Base-by-base conservation (phyloP, 208 protist genomes). In the Endotrypanum monterogeii region DNA sequence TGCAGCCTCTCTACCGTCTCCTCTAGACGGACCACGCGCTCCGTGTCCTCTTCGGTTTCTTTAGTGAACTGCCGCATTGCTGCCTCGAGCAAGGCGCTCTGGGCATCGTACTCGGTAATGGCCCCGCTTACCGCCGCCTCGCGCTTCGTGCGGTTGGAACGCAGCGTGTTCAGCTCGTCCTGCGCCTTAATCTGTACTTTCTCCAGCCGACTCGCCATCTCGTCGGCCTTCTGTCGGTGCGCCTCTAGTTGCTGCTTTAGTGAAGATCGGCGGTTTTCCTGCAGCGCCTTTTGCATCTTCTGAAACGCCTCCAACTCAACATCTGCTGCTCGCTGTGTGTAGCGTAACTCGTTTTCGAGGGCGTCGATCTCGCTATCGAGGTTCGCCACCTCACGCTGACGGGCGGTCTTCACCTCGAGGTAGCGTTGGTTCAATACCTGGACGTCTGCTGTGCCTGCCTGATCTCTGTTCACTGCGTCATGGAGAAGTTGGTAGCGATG, bases 391-490 rank as follows among this genome's bases (percentile, higher is more conserved):
- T 96, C 91, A 14, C 73, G 67, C n/a, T 71, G 67, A 14, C 89
- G 94, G 16, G 86, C 66, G 3, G 83, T 75, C 81, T 89, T 87
- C 65, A 89, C 85, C 63, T 90, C 86, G 32, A 94, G 82, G 82
- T 93, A 97, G 69, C 93, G 90, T 16, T 89, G 88, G 46, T 97
- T 97, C 32, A 97, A 73, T 44, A 93, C 87, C 84, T 97, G 90
- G 63, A 97, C 94, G 69, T 97, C 94, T 12, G 94, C 94, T 12
- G 89, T 92, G 23, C 90, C 88, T 18, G 88, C 87, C 72, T 94
- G 89, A 79, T 97, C 94, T 68, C 90, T 88, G 76, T 94, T 95
- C 35, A 97, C 90, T 46, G 94, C 89, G 74, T 97, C 94, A 71
- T 94, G 87, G 69, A 97, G 81, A 46, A 97, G 88, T 55, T 87